phyloP scores from a whole-genome alignment of 2,329 filamentous ascomycete species.

The Pseudopithomyces chartarum region DNA sequence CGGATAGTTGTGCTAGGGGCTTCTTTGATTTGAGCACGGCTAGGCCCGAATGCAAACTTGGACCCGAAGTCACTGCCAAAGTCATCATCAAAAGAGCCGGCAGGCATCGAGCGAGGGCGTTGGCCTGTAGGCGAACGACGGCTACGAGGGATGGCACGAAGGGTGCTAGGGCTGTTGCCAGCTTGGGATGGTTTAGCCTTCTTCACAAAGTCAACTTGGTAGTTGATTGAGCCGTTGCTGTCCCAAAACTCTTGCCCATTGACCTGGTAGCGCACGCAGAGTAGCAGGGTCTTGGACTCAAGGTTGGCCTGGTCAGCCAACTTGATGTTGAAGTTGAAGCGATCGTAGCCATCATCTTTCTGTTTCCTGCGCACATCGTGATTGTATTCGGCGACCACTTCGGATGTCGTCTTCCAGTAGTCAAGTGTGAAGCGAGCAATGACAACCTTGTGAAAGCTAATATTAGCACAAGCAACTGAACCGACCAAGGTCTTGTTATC shows the following conservation, averaged over 20 bases:
- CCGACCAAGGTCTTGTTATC: conserved; percentile 89
- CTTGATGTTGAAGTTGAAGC: conserved; percentile 94
- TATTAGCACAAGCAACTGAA: conserved; percentile 81
- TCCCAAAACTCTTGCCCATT: conserved; percentile 91
- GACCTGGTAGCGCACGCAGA: conserved; percentile 88
- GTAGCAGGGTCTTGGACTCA: conserved; percentile 88
- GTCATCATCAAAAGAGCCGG: conserved; percentile 65
- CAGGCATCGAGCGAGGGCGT: conserved; percentile 56
- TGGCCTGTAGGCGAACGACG: conserved; percentile 52
- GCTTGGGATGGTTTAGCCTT: conserved; percentile 65
- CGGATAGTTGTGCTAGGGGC: conserved; percentile 64
- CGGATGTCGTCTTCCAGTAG: conserved; percentile 98
- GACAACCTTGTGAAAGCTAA: conserved; percentile 87
- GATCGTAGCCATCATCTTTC: conserved; percentile 72
- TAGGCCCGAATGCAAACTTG: conserved; percentile 51
- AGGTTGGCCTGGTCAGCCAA: conserved; percentile 88
- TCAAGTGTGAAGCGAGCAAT: conserved; percentile 95
- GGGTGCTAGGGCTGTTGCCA: conserved; percentile 56
- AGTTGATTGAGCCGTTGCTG: conserved; percentile 86
- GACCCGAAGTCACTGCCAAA: conserved; percentile 66
- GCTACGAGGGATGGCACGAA: conserved; percentile 56
- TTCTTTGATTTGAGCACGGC: conserved; percentile 60
- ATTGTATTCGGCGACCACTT: conserved; percentile 86
- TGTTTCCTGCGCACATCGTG: conserved; percentile 75
- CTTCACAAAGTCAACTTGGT: conserved; percentile 91